A percentile compares a stretch with the other conserved stretches of the same genome.
These are phyloP conservation scores for Ceratocystis colombiana DNA, from an alignment of 2,329 filamentous ascomycete genomes.

Conservation along the genomic window DNA sequence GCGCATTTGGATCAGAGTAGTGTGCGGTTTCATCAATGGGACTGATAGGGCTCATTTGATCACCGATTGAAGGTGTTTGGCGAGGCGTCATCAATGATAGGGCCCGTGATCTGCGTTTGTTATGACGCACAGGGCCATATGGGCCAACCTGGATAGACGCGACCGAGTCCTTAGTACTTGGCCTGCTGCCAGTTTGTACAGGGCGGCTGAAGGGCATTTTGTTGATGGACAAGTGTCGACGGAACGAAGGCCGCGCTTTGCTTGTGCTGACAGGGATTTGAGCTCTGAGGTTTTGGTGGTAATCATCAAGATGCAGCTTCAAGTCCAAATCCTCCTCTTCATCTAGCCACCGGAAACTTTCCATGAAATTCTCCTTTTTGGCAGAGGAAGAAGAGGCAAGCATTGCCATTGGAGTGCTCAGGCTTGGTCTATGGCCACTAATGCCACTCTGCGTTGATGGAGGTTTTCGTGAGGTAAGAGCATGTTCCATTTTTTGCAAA, in stretches of 20 bases:
- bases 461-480: constrained; percentile 26
- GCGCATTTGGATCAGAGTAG: constrained; percentile 82
- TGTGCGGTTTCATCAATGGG: constrained; percentile 65
- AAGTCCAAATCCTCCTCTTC: constrained; percentile 62
- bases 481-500: constrained; percentile 17
- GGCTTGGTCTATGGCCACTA: constrained; percentile 29
- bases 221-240: constrained; percentile 61
- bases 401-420: constrained; percentile 24
- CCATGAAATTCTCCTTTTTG: constrained; percentile 46
- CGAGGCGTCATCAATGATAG: constrained; percentile 45
- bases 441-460: constrained; percentile 29
- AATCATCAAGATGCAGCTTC: constrained; percentile 57
- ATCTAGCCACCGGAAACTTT: constrained; percentile 64
- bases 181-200: constrained; percentile 42
- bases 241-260: constrained; percentile 50
- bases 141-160: constrained; percentile 30
- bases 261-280: constrained; percentile 39
- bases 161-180: constrained; percentile 36
- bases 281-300: constrained; percentile 53
- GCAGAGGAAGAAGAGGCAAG: constrained; percentile 30
- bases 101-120: constrained; percentile 44
- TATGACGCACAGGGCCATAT: constrained; percentile 33
- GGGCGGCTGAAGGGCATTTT: constrained; percentile 52
- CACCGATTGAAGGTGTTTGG: constrained; percentile 11
- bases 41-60: constrained; percentile 26